Conservation (phyloP, 2,329 filamentous ascomycete genomes). For the Pezicula carpinea region DNA sequence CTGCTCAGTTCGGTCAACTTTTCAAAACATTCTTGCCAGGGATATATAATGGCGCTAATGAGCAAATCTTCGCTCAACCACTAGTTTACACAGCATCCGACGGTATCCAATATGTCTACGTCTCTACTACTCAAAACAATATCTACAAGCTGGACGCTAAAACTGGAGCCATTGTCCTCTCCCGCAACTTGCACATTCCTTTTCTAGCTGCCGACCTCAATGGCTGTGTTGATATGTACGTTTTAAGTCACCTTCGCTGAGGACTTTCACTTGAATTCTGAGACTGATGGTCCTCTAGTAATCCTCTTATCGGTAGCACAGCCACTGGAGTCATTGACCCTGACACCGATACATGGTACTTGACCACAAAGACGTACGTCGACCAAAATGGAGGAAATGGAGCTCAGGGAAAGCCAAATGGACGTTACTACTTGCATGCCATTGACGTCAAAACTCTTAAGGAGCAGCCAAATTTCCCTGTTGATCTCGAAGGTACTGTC, state of each 20-base stretch:
- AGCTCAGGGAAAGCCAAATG: conserved; percentile 36
- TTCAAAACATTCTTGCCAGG: conserved; percentile 49
- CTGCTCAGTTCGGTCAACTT: conserved; percentile 49
- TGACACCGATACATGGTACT: conserved; percentile 42
- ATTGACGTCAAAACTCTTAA: conserved; percentile 40
- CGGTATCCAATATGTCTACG: conserved; percentile 47
- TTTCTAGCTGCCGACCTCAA: conserved; percentile 41
- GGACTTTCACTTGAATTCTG: no score
- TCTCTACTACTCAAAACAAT: conserved; percentile 54
- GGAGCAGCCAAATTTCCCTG: conserved; percentile 37
- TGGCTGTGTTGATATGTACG: conserved; percentile 39
- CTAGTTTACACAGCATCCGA: conserved; percentile 46
- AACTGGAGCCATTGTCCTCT: conserved; percentile 45
- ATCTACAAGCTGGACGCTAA: conserved; percentile 52
- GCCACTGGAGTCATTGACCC: conserved; percentile 48
- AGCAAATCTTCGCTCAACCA: conserved; percentile 49
- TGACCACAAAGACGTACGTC: conserved; percentile 44
- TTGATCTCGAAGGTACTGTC: conserved; percentile 36
- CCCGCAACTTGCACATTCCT: conserved; percentile 43
- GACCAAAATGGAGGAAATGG: conserved; percentile 29
- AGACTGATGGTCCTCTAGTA: conserved; percentile 9
- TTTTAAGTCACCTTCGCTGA: no score
- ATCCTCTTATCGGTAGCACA: conserved; percentile 41
- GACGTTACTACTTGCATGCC: conserved; percentile 41
- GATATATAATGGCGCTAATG: conserved; percentile 41